phyloP scores from a whole-genome alignment of 257 asterid species.

The Prunella vulgaris region DNA sequence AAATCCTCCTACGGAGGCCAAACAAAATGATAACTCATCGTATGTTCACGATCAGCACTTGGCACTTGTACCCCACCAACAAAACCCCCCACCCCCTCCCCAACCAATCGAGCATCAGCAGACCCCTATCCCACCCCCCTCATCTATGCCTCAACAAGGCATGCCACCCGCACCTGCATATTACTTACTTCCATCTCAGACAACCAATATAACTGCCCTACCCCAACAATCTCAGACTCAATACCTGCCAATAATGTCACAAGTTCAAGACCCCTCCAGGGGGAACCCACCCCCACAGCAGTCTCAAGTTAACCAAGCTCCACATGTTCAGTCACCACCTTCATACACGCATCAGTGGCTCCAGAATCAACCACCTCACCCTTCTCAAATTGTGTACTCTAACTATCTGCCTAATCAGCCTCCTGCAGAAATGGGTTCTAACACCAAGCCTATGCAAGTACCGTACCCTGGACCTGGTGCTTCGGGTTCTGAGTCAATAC shows the following conservation, averaged over 20 bases:
- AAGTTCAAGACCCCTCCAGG: slow-evolving; percentile 57
- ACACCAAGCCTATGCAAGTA: slow-evolving; percentile 65
- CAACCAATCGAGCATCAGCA: slow-evolving; percentile 55
- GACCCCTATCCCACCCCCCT: slow-evolving; percentile 52
- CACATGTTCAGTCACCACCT: slow-evolving; percentile 50
- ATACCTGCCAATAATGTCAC: slow-evolving; percentile 49
- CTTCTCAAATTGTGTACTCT: slow-evolving; percentile 60
- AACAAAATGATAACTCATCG: slow-evolving; percentile 43
- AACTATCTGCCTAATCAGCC: slow-evolving; percentile 52
- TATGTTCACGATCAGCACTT: slow-evolving; percentile 62
- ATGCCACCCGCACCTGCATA: slow-evolving; percentile 49
- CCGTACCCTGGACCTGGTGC: slow-evolving; percentile 44
- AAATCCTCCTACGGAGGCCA: slow-evolving; percentile 45
- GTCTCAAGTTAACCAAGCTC: slow-evolving; percentile 53
- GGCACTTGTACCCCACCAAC: slow-evolving; percentile 89
- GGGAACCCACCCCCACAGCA: slow-evolving; percentile 50
- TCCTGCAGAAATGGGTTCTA: slow-evolving; percentile 58
- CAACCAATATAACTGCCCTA: slow-evolving; percentile 32
- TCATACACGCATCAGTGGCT: slow-evolving; percentile 80
- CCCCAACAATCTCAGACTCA: slow-evolving; percentile 49
- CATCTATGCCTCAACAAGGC: slow-evolving; percentile 57
- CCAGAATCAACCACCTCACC: slow-evolving; percentile 46
- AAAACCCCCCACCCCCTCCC: slow-evolving; percentile 39
- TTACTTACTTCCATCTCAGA: slow-evolving; percentile 52
- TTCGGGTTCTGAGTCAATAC: slow-evolving; percentile 46